Evolutionary conservation across 495 filamentous ascomycete genomes (phyloP), one percentile per base, ranked within the genome.

Genomic region (Hypoxylon subgilvum): DNA sequence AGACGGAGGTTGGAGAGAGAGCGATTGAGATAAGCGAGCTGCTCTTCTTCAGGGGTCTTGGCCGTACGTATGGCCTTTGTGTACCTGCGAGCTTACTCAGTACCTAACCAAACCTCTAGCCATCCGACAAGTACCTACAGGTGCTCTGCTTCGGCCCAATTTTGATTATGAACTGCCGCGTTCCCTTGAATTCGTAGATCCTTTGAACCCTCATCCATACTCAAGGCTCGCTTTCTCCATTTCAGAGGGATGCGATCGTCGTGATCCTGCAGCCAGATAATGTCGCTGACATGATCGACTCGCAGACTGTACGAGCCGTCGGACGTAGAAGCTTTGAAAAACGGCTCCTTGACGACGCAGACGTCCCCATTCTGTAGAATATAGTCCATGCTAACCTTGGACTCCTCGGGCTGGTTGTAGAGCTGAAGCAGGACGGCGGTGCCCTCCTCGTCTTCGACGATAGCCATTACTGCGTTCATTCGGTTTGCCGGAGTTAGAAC

Each of bases 321-420:
- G n/a, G n/a, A n/a, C 2, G 56, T 59, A 43, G 63, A 74, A 0
- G 62, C 30, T 44, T 78, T 79, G 40, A 79, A 66, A 59, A 79
- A 84, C 2, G 82, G 81, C 51, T 84, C 82, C 60, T 84, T 84
- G 53, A 84, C 52, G 12, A 79, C 44, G 1, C 77, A 47, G 2
- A 80, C 65, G 1, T 40, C 66, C 3, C 73, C 72, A 13, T 64
- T 38, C 1, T 40, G 40, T 1, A 82, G 61, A 14, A 66, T 62
- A 6, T 72, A 46, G 2, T 67, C 50, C n/a, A 49, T 55, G 25
- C 46, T 44, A 13, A 56, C 56, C 17, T 42, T 42, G 6, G 32
- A 31, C 25, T 56, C 50, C 6, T 47, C 47, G 12, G 57, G 60
- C 52, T 79, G 75, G 23, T 78, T 69, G 55, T 79, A 76, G 5